Evolutionary conservation across 768 basidiomycete genomes (phyloP).

Genomic region (Sporobolomyces phaffii): DNA sequence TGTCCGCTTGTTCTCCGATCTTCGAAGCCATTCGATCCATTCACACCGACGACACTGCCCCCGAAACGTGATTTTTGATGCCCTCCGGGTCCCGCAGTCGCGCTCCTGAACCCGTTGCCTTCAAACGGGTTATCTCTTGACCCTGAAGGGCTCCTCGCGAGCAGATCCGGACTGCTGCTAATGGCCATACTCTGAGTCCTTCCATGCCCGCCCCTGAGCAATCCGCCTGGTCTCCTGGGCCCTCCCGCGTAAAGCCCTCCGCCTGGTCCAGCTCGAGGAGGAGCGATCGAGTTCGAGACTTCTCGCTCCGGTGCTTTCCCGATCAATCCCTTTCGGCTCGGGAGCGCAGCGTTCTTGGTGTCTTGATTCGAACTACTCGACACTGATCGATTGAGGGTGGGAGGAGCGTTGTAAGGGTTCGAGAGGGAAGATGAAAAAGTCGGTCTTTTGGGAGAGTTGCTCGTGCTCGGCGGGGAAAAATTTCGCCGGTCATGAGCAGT

Average conservation of each 20-base stretch:
- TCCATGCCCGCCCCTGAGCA: constrained; percentile 13
- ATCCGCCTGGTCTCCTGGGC: constrained; percentile 27
- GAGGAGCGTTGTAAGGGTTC: constrained; percentile 51
- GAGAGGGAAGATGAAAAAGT: constrained; percentile 48
- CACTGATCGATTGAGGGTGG: constrained; percentile 53
- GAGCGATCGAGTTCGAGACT: constrained; percentile 41
- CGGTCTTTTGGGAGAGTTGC: constrained; percentile 28
- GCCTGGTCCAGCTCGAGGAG: neutral
- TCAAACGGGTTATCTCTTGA: neutral
- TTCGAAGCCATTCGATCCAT: neutral
- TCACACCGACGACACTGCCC: constrained; percentile 12
- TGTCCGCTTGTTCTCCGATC: neutral
- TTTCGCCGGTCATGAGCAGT: no score
- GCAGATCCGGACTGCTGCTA: constrained; percentile 16
- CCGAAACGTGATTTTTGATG: constrained; percentile 22
- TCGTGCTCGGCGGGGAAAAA: neutral
- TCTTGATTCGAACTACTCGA: constrained; percentile 48
- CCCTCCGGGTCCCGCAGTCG: neutral
- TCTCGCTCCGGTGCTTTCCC: constrained; percentile 53
- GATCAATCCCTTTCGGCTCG: constrained; percentile 37
- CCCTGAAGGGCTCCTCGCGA: neutral
- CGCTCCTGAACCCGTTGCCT: neutral
- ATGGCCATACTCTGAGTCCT: constrained; percentile 27
- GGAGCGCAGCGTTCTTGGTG: neutral
- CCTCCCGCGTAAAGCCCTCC: constrained; percentile 24